A percentile compares a stretch with the other conserved stretches of the same genome.
These are phyloP conservation scores for Begonia loranthoides DNA, from an alignment of 306 rosid genomes.

Conservation along the genomic window DNA sequence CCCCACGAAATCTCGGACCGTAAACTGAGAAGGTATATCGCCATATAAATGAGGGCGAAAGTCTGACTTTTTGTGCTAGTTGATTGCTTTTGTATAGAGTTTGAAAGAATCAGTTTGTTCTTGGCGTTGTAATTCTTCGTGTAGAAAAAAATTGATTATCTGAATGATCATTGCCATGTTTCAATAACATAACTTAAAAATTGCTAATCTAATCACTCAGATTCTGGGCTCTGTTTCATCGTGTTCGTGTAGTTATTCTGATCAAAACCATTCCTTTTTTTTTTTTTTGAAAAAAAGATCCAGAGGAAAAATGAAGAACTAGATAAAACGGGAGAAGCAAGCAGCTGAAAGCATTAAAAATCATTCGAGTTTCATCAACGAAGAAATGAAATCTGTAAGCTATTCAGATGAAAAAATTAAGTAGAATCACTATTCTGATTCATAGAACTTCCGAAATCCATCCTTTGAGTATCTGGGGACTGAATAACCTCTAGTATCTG, in stretches of 20 bases:
- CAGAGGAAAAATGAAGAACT: too few relatives aligned
- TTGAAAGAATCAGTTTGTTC: neutral
- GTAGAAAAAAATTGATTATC: too few relatives aligned
- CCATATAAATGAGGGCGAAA: neutral
- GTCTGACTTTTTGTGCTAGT: neutral
- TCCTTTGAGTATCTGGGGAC: constrained; percentile 49
- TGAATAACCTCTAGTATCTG: constrained; percentile 44
- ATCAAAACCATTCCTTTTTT: too few relatives aligned
- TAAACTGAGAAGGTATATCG: neutral
- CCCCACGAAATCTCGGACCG: neutral
- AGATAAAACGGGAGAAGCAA: too few relatives aligned
- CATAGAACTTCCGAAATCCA: constrained; percentile 8
- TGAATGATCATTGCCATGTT: too few relatives aligned
- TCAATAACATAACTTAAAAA: too few relatives aligned
- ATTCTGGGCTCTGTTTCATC: too few relatives aligned
- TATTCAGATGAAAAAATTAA: neutral
- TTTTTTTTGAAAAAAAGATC: too few relatives aligned
- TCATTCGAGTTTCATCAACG: neutral
- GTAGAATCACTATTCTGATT: neutral
- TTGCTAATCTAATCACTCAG: too few relatives aligned
- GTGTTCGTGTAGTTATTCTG: too few relatives aligned
- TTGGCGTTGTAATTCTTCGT: too few relatives aligned
- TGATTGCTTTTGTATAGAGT: neutral
- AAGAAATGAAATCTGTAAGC: neutral
- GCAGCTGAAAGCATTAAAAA: too few relatives aligned